Evolutionary conservation across 2,329 filamentous ascomycete genomes (phyloP).

Genomic region (Microcera coccophila): DNA sequence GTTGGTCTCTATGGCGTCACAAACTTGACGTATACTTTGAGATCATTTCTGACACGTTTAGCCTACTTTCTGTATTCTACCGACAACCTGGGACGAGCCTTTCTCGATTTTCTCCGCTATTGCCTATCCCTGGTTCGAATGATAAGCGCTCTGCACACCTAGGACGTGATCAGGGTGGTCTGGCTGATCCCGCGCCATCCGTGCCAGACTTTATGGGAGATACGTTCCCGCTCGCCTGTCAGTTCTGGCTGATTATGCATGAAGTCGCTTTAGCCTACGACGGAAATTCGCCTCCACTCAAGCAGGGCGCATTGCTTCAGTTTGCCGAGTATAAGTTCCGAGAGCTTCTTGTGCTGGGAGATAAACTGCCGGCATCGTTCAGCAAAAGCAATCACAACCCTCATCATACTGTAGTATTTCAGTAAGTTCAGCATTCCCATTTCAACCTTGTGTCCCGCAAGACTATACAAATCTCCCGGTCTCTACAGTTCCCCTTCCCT

Average conservation of each 20-base stretch:
- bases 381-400: not conserved
- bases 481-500: no score
- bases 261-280: constrained; percentile 19
- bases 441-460: no score
- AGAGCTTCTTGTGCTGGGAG: not conserved
- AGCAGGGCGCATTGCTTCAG: constrained; percentile 15
- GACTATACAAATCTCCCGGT: no score
- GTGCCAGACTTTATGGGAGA: constrained; percentile 16
- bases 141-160: not conserved
- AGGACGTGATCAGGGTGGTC: no score
- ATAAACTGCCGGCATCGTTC: not conserved
- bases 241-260: constrained; percentile 32
- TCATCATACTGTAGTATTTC: constrained; percentile 1
- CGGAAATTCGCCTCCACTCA: constrained; percentile 6
- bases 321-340: constrained; percentile 27
- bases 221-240: constrained; percentile 30
- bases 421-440: no score
- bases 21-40: no score
- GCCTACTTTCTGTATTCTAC: constrained; percentile 27
- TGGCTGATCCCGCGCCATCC: not conserved
- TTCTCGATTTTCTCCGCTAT: constrained; percentile 15
- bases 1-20: constrained; percentile 20
- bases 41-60: not conserved
- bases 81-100: constrained; percentile 28
- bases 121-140: not conserved